These are phyloP conservation scores for Hygrophorus russula DNA, from an alignment of 768 basidiomycete species.

Conservation along the genomic window DNA sequence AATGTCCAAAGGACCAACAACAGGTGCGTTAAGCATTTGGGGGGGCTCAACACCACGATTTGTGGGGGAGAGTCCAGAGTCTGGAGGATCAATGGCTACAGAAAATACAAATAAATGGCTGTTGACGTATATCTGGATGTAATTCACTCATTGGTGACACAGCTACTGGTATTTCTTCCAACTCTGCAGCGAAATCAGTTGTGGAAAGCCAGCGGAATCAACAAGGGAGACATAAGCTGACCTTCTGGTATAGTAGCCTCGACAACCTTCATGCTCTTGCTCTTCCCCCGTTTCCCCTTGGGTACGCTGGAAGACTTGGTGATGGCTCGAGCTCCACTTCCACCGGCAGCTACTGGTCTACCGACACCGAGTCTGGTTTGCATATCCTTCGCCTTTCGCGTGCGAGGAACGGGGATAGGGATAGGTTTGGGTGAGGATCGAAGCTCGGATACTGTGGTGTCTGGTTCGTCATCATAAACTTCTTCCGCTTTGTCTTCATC, in stretches of 20 bases:
- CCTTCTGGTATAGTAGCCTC: slow-evolving; percentile 52
- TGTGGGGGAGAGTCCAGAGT: not conserved
- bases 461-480: slow-evolving; percentile 14
- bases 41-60: not conserved
- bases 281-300: slow-evolving; percentile 37
- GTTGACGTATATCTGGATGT: not conserved
- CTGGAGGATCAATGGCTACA: not conserved
- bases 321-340: slow-evolving; percentile 50
- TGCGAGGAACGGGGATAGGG: slow-evolving; percentile 25
- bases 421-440: slow-evolving; percentile 17
- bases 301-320: slow-evolving; percentile 48
- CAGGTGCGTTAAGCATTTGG: not conserved
- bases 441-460: slow-evolving; percentile 8
- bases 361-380: slow-evolving; percentile 66
- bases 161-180: not conserved
- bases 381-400: slow-evolving; percentile 61
- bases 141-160: not conserved
- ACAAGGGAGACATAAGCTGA: slow-evolving; percentile 12
- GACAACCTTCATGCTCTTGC: slow-evolving; percentile 32
- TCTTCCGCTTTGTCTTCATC: slow-evolving; percentile 33
- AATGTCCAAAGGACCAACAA: not conserved
- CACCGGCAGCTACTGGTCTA: slow-evolving; percentile 54
- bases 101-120: not conserved
- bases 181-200: not conserved
- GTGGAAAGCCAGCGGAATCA: not conserved